Conservation (phyloP, 192 early-diverging fungal genomes). For the Podila minutissima region DNA sequence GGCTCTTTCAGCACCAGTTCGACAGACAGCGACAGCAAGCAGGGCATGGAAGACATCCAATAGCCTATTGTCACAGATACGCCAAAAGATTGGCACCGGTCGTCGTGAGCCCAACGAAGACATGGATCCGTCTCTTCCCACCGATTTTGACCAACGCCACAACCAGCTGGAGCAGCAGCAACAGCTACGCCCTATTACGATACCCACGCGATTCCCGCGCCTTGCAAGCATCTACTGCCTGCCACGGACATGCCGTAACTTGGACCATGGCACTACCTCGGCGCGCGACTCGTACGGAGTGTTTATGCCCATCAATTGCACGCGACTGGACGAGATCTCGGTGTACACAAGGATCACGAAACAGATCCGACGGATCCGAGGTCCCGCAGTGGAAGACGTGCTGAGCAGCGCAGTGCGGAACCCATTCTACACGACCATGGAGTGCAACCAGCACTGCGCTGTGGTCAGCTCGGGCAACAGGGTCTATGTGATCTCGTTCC, state of each 20-base stretch:
- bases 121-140: background rate
- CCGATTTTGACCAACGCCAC: too few species aligned
- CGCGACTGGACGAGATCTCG: conserved; percentile 36
- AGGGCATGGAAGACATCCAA: conserved; percentile 45
- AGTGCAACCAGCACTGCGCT: conserved; percentile 47
- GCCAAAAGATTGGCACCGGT: conserved; percentile 31
- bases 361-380: conserved; percentile 30
- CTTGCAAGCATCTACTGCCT: conserved; percentile 37
- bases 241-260: conserved; percentile 17
- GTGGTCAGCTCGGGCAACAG: conserved; percentile 40
- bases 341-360: conserved; percentile 38
- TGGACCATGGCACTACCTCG: conserved; percentile 47
- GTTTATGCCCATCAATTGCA: conserved; percentile 34
- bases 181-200: conserved; percentile 6
- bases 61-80: conserved; percentile 48
- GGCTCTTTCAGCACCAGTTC: background rate
- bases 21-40: conserved; percentile 3
- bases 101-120: background rate
- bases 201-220: conserved; percentile 47
- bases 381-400: conserved; percentile 27
- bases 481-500: conserved; percentile 42
- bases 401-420: conserved; percentile 21
- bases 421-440: conserved; percentile 48
- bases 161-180: conserved; percentile 8
- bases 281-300: conserved; percentile 42